These are phyloP conservation scores for Wolfiporia cocos DNA, from an alignment of 1,284 basidiomycete species.

Conservation along the genomic window DNA sequence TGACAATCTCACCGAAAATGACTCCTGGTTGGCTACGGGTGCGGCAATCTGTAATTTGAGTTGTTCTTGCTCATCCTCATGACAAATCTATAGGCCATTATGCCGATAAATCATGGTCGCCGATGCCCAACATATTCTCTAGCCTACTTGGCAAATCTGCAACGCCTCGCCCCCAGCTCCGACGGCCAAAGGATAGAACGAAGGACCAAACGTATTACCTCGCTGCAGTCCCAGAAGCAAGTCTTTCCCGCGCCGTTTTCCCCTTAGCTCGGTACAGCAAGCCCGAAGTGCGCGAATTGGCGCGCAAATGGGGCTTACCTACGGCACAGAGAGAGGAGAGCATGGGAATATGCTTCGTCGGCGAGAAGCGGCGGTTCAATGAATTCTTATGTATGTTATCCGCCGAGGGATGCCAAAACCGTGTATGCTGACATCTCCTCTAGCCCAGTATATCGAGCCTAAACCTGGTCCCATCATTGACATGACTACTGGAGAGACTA, in stretches of 20 bases:
- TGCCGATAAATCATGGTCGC: constrained; percentile 60
- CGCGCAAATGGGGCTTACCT: constrained; percentile 58
- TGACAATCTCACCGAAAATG: constrained; percentile 44
- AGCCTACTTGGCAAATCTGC: constrained; percentile 9
- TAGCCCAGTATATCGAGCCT: constrained; percentile 76
- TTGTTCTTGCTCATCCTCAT: not conserved
- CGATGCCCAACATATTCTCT: constrained; percentile 7
- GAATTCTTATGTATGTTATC: constrained; percentile 60
- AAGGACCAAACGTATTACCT: constrained; percentile 98
- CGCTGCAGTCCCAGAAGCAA: constrained; percentile 64
- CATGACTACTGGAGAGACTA: constrained; percentile 41
- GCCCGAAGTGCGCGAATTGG: constrained; percentile 73
- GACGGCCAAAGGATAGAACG: constrained; percentile 54
- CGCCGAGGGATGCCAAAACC: constrained; percentile 9
- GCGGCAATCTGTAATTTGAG: constrained; percentile 1
- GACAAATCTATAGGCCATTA: constrained; percentile 68
- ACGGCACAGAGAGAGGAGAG: constrained; percentile 83
- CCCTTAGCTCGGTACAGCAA: constrained; percentile 72
- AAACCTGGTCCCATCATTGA: constrained; percentile 67
- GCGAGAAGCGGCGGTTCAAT: constrained; percentile 71
- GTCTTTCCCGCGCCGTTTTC: constrained; percentile 70
- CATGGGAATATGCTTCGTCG: constrained; percentile 98
- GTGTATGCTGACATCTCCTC: constrained; percentile 10
- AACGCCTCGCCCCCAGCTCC: constrained; percentile 50
- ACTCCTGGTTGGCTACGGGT: constrained; percentile 79